These are phyloP conservation scores for Cytospora paraplurivora DNA, from an alignment of 2,329 filamentous ascomycete genomes.

Conservation along the genomic window DNA sequence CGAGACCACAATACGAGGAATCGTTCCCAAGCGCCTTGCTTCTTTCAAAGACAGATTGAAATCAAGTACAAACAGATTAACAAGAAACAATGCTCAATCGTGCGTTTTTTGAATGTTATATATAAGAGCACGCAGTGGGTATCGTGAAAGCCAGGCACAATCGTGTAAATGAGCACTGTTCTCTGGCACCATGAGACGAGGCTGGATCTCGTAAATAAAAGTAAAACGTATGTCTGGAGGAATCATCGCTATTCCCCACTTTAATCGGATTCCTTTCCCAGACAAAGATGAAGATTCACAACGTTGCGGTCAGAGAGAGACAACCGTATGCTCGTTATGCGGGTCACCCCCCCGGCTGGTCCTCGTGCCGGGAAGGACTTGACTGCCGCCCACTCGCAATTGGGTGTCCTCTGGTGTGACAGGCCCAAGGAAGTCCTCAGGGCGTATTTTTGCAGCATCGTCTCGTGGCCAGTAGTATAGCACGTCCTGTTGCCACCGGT, in stretches of 20 bases:
- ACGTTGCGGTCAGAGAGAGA: background rate
- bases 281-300: background rate
- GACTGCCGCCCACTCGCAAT: background rate
- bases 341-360: background rate
- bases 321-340: background rate
- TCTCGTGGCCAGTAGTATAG: slow-evolving; percentile 46
- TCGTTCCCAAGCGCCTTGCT: background rate
- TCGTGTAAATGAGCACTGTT: background rate
- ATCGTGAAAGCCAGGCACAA: too few species aligned
- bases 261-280: background rate
- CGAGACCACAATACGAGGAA: background rate
- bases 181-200: background rate
- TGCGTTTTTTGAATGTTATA: background rate
- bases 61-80: background rate
- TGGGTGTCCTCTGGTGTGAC: slow-evolving; percentile 22
- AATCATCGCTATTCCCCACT: too few species aligned
- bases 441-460: slow-evolving; percentile 34
- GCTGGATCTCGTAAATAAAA: background rate
- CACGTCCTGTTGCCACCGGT: slow-evolving; percentile 47
- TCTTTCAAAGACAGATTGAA: background rate
- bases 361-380: background rate
- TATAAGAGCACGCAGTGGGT: background rate
- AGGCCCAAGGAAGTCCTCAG: slow-evolving; percentile 28
- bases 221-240: background rate
- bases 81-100: background rate